These are phyloP conservation scores for Fraxinus cuspidata DNA, from an alignment of 257 asterid species.

Conservation along the genomic window DNA sequence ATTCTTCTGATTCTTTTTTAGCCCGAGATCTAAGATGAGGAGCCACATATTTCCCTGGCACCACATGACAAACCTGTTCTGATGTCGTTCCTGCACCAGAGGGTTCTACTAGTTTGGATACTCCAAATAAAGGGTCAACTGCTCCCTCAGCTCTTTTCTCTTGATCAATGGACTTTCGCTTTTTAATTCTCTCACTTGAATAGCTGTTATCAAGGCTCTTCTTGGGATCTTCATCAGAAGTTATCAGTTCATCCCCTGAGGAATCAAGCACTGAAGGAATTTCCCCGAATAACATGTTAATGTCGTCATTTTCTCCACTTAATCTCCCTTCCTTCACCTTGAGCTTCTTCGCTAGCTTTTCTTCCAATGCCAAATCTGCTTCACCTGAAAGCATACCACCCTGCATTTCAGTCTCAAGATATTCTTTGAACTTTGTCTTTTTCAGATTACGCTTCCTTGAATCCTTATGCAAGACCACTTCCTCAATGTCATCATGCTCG, in stretches of 20 bases:
- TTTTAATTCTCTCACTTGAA: conserved; percentile 17
- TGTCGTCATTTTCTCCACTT: conserved; percentile 32
- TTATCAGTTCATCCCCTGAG: conserved; percentile 25
- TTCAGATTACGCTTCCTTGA: conserved; percentile 35
- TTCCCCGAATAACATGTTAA: conserved; percentile 41
- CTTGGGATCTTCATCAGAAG: conserved; percentile 17
- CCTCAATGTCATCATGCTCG: conserved; percentile 36
- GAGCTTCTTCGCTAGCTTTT: conserved; percentile 38
- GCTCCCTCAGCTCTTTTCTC: conserved; percentile 27
- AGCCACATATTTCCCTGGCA: conserved; percentile 56
- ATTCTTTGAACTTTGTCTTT: conserved; percentile 47
- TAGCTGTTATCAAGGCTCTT: conserved; percentile 20
- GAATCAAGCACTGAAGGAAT: conserved; percentile 45
- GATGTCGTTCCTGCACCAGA: conserved; percentile 28
- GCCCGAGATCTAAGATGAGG: conserved; percentile 66
- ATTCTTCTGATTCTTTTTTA: conserved; percentile 64
- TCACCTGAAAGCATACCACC: conserved; percentile 36
- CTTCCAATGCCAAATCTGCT: conserved; percentile 42
- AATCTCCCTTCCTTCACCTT: conserved; percentile 36
- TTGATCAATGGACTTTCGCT: conserved; percentile 27
- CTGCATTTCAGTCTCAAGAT: conserved; percentile 37
- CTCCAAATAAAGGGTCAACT: conserved; percentile 23
- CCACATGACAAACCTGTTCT: conserved; percentile 28
- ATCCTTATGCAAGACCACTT: conserved; percentile 29
- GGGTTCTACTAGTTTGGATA: conserved; percentile 27